Conservation (phyloP, 225 moss, liverwort and hornwort species). For the Ulota crispa region DNA sequence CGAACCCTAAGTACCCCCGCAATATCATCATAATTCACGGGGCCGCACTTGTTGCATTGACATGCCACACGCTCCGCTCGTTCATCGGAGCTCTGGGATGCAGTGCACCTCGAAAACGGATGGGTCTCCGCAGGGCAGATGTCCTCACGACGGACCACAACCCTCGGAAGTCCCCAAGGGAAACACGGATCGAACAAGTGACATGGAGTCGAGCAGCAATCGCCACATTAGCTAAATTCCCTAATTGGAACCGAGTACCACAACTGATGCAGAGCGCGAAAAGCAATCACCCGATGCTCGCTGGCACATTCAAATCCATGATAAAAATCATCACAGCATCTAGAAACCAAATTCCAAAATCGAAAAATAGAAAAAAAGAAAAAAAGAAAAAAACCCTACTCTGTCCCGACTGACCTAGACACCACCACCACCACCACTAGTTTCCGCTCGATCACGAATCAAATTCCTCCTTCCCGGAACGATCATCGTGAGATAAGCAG, state of each 20-base stretch:
- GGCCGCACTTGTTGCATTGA: not conserved
- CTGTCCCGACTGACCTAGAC: constrained; percentile 23
- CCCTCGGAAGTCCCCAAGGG: not conserved
- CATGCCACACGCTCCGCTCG: not conserved
- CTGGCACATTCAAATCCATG: no score
- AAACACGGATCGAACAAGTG: not conserved
- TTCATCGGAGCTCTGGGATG: not conserved
- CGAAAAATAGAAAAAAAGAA: not conserved
- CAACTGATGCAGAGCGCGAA: not conserved
- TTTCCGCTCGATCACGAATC: not conserved
- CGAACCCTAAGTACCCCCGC: not conserved
- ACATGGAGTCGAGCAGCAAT: not conserved
- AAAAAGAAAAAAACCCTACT: constrained; percentile 29
- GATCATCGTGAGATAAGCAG: not conserved
- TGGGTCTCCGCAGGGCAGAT: not conserved
- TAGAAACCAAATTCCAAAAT: no score
- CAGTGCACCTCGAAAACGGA: not conserved
- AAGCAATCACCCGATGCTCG: not conserved
- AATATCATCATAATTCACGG: not conserved
- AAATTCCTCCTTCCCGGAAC: constrained; percentile 14
- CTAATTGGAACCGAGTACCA: not conserved
- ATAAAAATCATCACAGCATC: no score
- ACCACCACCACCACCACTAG: not conserved
- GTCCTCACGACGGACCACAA: not conserved
- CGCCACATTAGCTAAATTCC: not conserved